These are phyloP conservation scores for Mucor saturninus DNA, from an alignment of 371 early-diverging fungal species.

Conservation along the genomic window DNA sequence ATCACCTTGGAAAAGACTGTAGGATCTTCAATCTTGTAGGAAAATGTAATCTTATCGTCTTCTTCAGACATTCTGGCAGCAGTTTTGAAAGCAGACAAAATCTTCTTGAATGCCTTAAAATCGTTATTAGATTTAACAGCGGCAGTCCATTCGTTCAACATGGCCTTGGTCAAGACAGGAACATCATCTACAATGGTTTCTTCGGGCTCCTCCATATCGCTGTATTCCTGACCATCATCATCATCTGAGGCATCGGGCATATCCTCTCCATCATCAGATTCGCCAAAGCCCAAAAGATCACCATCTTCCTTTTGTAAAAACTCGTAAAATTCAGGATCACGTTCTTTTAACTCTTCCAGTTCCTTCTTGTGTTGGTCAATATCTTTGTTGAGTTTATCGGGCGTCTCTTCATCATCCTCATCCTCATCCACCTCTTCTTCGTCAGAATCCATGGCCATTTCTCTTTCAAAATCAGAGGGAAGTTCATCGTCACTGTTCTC, in stretches of 20 bases:
- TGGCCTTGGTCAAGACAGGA: constrained; percentile 67
- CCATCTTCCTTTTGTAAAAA: constrained; percentile 87
- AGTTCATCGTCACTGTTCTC: constrained; percentile 21
- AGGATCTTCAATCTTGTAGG: constrained; percentile 75
- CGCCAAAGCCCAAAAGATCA: constrained; percentile 77
- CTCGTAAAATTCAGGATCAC: constrained; percentile 91
- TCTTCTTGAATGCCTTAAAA: constrained; percentile 58
- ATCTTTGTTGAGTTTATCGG: constrained; percentile 57
- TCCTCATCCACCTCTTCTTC: constrained; percentile 48
- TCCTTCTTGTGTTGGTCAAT: constrained; percentile 71
- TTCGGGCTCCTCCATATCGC: constrained; percentile 25
- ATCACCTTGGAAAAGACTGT: constrained; percentile 82
- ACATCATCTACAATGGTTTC: constrained; percentile 24
- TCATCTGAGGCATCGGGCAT: constrained; percentile 58
- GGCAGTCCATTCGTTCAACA: constrained; percentile 75
- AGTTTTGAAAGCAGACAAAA: constrained; percentile 83
- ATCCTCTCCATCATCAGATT: constrained; percentile 48
- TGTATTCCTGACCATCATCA: constrained; percentile 37
- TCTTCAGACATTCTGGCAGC: constrained; percentile 83
- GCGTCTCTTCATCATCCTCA: constrained; percentile 45
- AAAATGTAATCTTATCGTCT: constrained; percentile 47
- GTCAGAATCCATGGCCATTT: constrained; percentile 37
- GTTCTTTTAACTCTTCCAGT: constrained; percentile 75
- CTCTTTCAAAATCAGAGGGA: constrained; percentile 26
- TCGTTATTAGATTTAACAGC: constrained; percentile 46